Percentiles rank a stretch among this genome's conserved stretches.
These are phyloP conservation scores for Zasmidium cellare DNA, from an alignment of 2,329 filamentous ascomycete species.

Conservation along the genomic window DNA sequence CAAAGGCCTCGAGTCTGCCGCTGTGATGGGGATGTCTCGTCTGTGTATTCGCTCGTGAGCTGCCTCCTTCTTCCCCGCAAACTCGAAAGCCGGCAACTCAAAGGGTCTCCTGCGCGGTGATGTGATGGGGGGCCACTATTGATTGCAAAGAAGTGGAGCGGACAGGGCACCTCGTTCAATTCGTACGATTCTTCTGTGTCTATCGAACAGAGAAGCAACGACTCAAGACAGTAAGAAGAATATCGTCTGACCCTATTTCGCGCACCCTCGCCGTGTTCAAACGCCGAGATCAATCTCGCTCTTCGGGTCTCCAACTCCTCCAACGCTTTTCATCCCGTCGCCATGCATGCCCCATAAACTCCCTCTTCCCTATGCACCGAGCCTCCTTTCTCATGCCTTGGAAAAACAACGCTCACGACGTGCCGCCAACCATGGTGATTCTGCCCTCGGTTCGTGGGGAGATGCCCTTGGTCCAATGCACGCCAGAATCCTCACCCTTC, in stretches of 20 bases:
- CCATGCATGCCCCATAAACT: background rate
- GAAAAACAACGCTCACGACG: background rate
- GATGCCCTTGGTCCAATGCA: conserved; percentile 78
- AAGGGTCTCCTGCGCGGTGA: background rate
- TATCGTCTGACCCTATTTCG: background rate
- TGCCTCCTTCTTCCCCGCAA: too few relatives aligned
- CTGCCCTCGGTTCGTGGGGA: conserved; percentile 75
- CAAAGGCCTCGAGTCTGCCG: too few relatives aligned
- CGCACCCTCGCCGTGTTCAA: background rate
- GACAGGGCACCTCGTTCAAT: too few relatives aligned
- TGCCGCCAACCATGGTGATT: conserved; percentile 49
- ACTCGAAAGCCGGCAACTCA: too few relatives aligned
- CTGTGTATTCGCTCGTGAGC: too few relatives aligned
- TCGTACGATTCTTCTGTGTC: too few relatives aligned
- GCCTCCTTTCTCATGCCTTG: background rate
- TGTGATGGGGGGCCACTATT: background rate
- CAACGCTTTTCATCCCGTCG: background rate
- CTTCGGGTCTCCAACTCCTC: background rate
- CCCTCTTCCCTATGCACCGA: too few relatives aligned
- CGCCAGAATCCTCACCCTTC: conserved; percentile 60
- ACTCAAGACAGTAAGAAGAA: background rate
- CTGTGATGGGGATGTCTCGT: too few relatives aligned
- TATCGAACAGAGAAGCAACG: background rate
- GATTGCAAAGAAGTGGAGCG: background rate
- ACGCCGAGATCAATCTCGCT: background rate